Evolutionary conservation across 306 rosid genomes (phyloP).

Genomic region (Acmispon strigosus): DNA sequence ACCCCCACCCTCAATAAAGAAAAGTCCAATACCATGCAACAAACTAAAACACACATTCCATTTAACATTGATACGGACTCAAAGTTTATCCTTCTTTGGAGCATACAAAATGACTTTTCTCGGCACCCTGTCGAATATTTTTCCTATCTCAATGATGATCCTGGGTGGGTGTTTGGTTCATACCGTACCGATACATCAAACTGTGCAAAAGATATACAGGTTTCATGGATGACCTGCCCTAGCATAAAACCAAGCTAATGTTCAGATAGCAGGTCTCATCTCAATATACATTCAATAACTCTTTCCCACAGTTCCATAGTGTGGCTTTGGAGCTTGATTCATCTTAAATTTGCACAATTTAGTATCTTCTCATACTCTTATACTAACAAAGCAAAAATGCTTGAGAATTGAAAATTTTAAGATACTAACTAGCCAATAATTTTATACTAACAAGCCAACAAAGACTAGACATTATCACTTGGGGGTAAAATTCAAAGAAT

Average conservation of each 20-base stretch:
- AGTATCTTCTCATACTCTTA: background rate
- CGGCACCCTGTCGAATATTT: background rate
- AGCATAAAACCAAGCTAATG: background rate
- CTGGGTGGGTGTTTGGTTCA: background rate
- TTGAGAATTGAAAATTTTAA: background rate
- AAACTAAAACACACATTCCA: background rate
- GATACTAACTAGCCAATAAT: conserved; percentile 9
- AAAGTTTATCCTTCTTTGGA: background rate
- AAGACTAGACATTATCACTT: background rate
- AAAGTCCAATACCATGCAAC: background rate
- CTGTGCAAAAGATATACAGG: background rate
- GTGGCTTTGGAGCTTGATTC: background rate
- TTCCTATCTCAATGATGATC: background rate
- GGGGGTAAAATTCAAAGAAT: background rate
- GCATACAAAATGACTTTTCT: background rate
- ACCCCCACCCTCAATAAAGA: background rate
- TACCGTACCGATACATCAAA: background rate
- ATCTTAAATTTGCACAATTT: background rate
- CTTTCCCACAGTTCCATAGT: background rate
- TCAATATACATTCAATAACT: conserved; percentile 4
- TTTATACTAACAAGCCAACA: conserved; percentile 5
- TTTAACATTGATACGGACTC: background rate
- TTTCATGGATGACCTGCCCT: background rate
- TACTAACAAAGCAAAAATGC: background rate
- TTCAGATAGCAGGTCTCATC: background rate